Evolutionary conservation across 768 basidiomycete species (phyloP), one percentile per base, ranked within the genome.

Genomic region (Leccinum obscurum): DNA sequence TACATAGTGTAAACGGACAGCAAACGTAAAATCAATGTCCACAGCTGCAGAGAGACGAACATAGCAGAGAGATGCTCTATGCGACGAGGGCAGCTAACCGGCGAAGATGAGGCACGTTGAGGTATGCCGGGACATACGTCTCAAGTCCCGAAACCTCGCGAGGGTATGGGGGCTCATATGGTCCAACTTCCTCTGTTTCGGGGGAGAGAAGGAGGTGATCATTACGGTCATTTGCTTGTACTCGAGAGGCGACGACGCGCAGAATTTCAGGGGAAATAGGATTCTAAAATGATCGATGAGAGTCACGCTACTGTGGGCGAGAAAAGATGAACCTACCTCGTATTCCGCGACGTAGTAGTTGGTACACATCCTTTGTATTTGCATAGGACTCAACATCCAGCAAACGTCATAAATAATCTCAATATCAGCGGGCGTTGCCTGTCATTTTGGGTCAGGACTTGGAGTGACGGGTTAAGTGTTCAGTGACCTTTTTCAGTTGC

Each of bases 341-440:
- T 98, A 99, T 77, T 98, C 97, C 51, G 96, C 97, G 62, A 96
- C 95, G 71, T 97, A 98, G 78, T 98, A 98, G 75, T 96, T 96
- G 60, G 92, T 93, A 75, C 97, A 98, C 87, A 99, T 95, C 73
- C 97, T 90, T 78, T 98, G 97, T 65, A 99, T 98, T 75, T 99
- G 97, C 77, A 95, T 95, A 2, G 97, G 97, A 64, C 94, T 98
- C 50, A 99, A 81, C 90, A 98, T 98, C 96, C 97, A 98, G 81
- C 96, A 98, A 62, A 99, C 96, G 70, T 95, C 93, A 73, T 97
- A 98, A 68, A 99, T 96, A 69, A 98, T 98, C 77, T 98, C 95
- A 62, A 99, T 97, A 72, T 98, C 97, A 24, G 90, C 89, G 35
- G 92, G 84, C 3, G 95, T 92, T 13, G 95, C 90, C 94, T 95